phyloP scores from a whole-genome alignment of 352 stramenopile species.

The Phytophthora brassicae region DNA sequence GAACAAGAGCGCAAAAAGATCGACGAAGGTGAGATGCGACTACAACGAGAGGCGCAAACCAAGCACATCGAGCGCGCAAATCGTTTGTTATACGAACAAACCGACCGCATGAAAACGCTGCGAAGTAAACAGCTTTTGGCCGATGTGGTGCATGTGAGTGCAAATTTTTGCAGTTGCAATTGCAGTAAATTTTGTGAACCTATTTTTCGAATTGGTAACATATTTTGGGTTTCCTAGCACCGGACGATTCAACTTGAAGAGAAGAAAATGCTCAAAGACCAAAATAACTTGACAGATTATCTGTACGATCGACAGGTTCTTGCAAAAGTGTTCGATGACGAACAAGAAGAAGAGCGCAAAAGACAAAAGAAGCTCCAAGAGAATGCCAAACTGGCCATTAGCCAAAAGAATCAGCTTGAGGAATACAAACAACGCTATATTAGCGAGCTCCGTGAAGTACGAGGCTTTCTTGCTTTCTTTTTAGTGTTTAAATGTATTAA shows the following conservation, averaged over 20 bases:
- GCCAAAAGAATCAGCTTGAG: conserved; percentile 80
- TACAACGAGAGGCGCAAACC: conserved; percentile 70
- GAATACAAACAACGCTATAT: conserved; percentile 88
- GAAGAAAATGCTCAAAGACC: conserved; percentile 65
- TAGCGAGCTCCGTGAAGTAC: conserved; percentile 60
- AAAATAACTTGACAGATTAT: conserved; percentile 54
- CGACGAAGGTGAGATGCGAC: conserved; percentile 72
- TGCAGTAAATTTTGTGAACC: background rate
- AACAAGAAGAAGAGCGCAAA: conserved; percentile 52
- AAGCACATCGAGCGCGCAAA: conserved; percentile 89
- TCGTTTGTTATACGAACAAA: conserved; percentile 88
- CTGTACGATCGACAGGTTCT: conserved; percentile 58
- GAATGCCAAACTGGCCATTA: conserved; percentile 47
- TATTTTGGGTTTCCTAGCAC: conserved; percentile 36
- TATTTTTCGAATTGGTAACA: too few species aligned
- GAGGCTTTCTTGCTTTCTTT: background rate
- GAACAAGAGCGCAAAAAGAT: conserved; percentile 75
- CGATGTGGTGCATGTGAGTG: conserved; percentile 79
- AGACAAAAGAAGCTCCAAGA: conserved; percentile 50
- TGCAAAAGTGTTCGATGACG: conserved; percentile 44
- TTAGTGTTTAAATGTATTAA: background rate
- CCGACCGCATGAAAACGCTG: conserved; percentile 92
- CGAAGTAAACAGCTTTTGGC: conserved; percentile 81
- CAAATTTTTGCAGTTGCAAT: too few species aligned
- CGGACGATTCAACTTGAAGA: conserved; percentile 81